phyloP scores from a whole-genome alignment of 1,139 yeast genomes.

The Zygotorulaspora mrakii region DNA sequence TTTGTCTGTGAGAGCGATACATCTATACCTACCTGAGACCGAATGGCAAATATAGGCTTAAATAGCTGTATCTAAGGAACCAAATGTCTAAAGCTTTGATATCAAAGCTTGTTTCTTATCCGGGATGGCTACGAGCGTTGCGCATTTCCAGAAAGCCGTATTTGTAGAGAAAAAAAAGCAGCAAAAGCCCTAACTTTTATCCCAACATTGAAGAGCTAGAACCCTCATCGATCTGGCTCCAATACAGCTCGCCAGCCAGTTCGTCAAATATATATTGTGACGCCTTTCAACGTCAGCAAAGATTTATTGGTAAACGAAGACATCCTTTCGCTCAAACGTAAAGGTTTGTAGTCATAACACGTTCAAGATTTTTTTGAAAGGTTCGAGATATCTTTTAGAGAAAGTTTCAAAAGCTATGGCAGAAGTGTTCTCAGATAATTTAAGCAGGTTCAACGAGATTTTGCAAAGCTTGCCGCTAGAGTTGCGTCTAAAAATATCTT shows the following conservation, averaged over 20 bases:
- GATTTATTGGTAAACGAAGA: neutral
- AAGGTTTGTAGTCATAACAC: neutral
- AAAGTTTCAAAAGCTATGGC: constrained; percentile 9
- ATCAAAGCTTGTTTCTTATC: too few species aligned
- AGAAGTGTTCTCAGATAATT: constrained; percentile 16
- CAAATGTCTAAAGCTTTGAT: too few species aligned
- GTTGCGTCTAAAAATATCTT: constrained; percentile 26
- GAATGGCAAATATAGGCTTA: too few species aligned
- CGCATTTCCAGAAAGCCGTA: neutral
- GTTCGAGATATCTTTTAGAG: neutral
- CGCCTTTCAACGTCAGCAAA: neutral
- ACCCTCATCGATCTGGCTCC: constrained; percentile 4
- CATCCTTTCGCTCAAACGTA: neutral
- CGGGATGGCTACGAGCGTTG: neutral
- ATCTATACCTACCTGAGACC: too few species aligned
- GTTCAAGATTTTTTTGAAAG: too few species aligned
- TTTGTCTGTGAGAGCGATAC: too few species aligned
- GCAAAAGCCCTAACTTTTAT: constrained; percentile 3
- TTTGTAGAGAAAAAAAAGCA: neutral
- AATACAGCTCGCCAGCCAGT: neutral
- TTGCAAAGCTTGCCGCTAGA: constrained; percentile 28
- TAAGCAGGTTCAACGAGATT: constrained; percentile 26
- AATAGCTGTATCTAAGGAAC: too few species aligned
- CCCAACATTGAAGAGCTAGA: neutral
- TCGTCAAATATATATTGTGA: constrained; percentile 1